Evolutionary conservation across 352 stramenopile genomes (phyloP).

Genomic region (Pythium chondricola): DNA sequence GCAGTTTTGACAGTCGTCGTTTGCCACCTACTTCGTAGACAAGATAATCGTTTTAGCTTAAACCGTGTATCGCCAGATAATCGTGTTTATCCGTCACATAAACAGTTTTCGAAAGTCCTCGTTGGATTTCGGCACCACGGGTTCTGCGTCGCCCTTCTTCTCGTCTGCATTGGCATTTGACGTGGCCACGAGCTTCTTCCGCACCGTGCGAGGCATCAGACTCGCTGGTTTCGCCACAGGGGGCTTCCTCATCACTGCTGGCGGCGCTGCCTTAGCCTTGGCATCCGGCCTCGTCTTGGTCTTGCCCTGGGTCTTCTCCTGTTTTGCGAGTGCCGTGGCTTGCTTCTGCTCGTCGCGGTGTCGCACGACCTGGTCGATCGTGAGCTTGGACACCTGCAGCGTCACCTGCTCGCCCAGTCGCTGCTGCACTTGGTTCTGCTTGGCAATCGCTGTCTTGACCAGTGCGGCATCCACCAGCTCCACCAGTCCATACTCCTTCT

Average conservation of each 20-base stretch:
- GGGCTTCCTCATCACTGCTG: no score
- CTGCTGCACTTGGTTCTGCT: slow-evolving; percentile 22
- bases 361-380: slow-evolving; percentile 49
- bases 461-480: slow-evolving; percentile 30
- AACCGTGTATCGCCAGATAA: no score
- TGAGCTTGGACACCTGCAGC: slow-evolving; percentile 52
- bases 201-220: slow-evolving; percentile 51
- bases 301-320: slow-evolving; percentile 15
- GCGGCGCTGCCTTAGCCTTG: no score
- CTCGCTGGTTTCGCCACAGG: slow-evolving; percentile 21
- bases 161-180: not conserved
- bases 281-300: slow-evolving; percentile 24
- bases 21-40: no score
- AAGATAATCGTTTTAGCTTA: no score
- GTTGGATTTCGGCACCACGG: slow-evolving; percentile 45
- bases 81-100: no score
- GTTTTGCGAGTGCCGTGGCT: slow-evolving; percentile 26
- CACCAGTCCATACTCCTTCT: slow-evolving; percentile 68
- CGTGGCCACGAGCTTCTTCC: slow-evolving; percentile 21
- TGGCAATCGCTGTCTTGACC: slow-evolving; percentile 24
- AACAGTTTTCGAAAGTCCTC: slow-evolving; percentile 66
- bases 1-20: no score
- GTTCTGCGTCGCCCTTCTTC: slow-evolving; percentile 1
- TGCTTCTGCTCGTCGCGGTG: slow-evolving; percentile 45
- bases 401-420: slow-evolving; percentile 45